Evolutionary conservation across 257 asterid genomes (phyloP), one percentile per base, ranked within the genome.

Genomic region (Euphrasia confusa): DNA sequence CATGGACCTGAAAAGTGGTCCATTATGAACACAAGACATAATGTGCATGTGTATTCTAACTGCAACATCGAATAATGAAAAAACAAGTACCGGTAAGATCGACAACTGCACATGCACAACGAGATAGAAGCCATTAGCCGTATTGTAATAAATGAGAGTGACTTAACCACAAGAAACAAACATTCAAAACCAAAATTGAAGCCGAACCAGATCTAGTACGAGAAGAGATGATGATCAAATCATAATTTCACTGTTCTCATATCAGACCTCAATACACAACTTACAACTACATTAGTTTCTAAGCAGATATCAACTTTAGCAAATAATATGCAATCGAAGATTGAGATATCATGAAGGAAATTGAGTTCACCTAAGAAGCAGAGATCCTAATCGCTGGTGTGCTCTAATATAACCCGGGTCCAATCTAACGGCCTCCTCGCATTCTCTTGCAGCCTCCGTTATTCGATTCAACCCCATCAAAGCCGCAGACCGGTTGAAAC

Each of bases 321-420:
- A 63, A 71, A 59, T 30, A 70, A 52, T 7, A 54, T 59, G 56
- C 67, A 35, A 37, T 59, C 39, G 67, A 70, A 64, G 67, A 75
- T 66, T 56, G 48, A 9, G 57, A 48, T 37, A 2, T 37, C 9
- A 37, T 37, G 58, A n/a, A 10, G 65, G 30, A 40, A n/a, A n/a
- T n/a, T n/a, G n/a, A 61, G 78, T 81, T 84, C 82, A 92, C 98
- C 97, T 83, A 72, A 86, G 76, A 72, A 84, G 75, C 74, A 92
- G 68, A 64, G 90, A 81, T 71, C 95, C 99, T 66, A 92, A 76
- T 0, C 99, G 95, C 60, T 82, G 96, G 75, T 89, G 97, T 5
- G 97, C 99, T 74, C 83, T 75, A 24, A 72, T 81, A 57, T 92
- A 92, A n/a, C 81, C 77, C 10, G 96, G 99, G 83, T 92, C 93